Percentiles rank a stretch among this genome's conserved stretches.
Evolutionary conservation across 148 eudicot species (phyloP).

Genomic region (Arctostaphylos glauca): DNA sequence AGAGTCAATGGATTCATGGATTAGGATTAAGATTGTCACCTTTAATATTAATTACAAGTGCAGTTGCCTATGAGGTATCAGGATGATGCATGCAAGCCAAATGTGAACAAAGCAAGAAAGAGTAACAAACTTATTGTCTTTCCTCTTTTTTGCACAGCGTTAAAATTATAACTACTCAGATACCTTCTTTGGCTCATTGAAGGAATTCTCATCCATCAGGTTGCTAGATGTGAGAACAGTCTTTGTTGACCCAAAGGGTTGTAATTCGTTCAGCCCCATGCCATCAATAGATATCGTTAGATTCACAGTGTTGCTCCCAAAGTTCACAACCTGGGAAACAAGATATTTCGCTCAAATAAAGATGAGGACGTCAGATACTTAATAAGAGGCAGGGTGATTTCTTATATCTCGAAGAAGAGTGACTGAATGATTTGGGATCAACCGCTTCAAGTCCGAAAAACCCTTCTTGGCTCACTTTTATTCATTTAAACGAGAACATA

Average conservation of each 20-base stretch:
- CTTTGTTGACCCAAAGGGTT: conserved; percentile 42
- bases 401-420: background rate
- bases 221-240: conserved; percentile 61
- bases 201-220: conserved; percentile 85
- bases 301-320: conserved; percentile 48
- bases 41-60: background rate
- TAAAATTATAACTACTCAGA: background rate
- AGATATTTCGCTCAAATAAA: background rate
- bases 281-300: conserved; percentile 50
- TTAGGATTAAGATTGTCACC: background rate
- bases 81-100: background rate
- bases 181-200: conserved; percentile 78
- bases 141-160: background rate
- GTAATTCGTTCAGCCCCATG: conserved; percentile 27
- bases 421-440: background rate
- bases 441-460: background rate
- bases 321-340: conserved; percentile 68
- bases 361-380: background rate
- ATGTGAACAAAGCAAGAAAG: background rate
- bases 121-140: background rate
- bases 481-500: background rate
- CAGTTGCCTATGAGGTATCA: background rate
- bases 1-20: too few relatives aligned
- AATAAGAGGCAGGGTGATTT: background rate
- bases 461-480: background rate